A percentile compares a stretch with the other conserved stretches of the same genome.
Evolutionary conservation across 2,329 filamentous ascomycete species (phyloP).

Genomic region (Fusarium pseudonygamai): DNA sequence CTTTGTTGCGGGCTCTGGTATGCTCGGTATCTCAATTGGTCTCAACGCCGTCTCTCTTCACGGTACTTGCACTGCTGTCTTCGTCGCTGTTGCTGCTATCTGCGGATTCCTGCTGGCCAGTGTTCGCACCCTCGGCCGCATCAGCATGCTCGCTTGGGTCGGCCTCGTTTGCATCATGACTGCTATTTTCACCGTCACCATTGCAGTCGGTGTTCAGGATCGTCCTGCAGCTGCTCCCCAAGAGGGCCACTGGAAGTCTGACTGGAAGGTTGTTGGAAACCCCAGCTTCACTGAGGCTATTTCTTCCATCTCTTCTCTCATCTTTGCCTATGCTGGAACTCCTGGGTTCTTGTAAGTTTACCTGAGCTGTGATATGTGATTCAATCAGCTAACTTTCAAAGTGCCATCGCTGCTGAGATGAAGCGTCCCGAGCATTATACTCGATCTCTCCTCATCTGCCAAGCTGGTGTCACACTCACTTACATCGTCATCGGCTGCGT

Average conservation of each 20-base stretch:
- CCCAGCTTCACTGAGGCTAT: slow-evolving; percentile 47
- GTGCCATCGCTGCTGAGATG: slow-evolving; percentile 47
- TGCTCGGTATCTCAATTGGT: slow-evolving; percentile 49
- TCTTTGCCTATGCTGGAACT: slow-evolving; percentile 52
- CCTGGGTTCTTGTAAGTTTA: slow-evolving; percentile 44
- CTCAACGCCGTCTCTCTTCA: slow-evolving; percentile 53
- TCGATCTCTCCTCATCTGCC: slow-evolving; percentile 40
- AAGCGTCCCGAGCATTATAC: slow-evolving; percentile 43
- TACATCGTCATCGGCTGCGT: slow-evolving; percentile 51
- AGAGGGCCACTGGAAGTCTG: slow-evolving; percentile 41
- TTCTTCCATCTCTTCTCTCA: slow-evolving; percentile 45
- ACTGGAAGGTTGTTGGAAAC: slow-evolving; percentile 44
- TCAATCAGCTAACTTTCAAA: not conserved
- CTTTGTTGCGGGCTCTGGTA: slow-evolving; percentile 29
- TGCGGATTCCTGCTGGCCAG: slow-evolving; percentile 46
- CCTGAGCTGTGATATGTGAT: accelerated
- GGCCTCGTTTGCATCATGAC: slow-evolving; percentile 35
- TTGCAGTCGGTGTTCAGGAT: slow-evolving; percentile 35
- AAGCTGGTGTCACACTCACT: slow-evolving; percentile 43
- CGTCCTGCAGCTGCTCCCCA: slow-evolving; percentile 28
- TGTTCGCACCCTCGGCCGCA: slow-evolving; percentile 46
- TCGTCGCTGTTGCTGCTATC: slow-evolving; percentile 50
- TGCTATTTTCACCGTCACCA: slow-evolving; percentile 37
- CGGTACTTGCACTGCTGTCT: slow-evolving; percentile 52
- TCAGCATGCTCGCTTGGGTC: slow-evolving; percentile 48